Evolutionary conservation across 148 eudicot species (phyloP).

Genomic region (Bassia scoparia): DNA sequence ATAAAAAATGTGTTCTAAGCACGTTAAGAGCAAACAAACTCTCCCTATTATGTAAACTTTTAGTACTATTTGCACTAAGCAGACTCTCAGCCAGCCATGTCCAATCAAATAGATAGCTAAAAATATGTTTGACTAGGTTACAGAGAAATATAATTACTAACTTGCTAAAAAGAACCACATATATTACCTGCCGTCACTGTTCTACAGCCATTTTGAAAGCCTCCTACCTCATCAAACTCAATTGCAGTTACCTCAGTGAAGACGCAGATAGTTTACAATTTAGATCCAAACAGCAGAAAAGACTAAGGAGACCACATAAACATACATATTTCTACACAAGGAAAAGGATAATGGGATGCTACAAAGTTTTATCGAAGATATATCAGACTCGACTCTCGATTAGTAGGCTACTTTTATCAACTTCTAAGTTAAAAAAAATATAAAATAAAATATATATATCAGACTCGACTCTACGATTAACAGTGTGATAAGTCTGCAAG

Average conservation of each 20-base stretch:
- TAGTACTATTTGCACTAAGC: background rate
- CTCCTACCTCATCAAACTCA: conserved; percentile 77
- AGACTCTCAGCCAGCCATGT: background rate
- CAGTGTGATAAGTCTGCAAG: no score
- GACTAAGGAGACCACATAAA: background rate
- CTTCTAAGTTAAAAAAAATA: background rate
- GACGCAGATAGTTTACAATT: conserved; percentile 20
- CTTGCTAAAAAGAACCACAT: background rate
- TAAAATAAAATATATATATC: no score
- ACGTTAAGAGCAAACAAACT: background rate
- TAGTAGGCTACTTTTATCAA: background rate
- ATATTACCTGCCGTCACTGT: conserved; percentile 82
- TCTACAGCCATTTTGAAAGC: conserved; percentile 93
- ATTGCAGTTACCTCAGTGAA: conserved; percentile 76
- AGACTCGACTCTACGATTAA: no score
- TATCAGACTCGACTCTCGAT: background rate
- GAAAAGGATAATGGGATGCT: background rate
- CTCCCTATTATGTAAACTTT: background rate
- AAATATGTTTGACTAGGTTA: background rate
- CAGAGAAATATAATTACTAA: background rate
- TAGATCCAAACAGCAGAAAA: conserved; percentile 1
- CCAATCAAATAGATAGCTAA: background rate
- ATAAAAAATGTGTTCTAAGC: background rate
- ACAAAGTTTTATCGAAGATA: background rate
- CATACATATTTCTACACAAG: background rate